These are phyloP conservation scores for Symmetrospora coprosmae DNA, from an alignment of 768 basidiomycete genomes.

Conservation along the genomic window DNA sequence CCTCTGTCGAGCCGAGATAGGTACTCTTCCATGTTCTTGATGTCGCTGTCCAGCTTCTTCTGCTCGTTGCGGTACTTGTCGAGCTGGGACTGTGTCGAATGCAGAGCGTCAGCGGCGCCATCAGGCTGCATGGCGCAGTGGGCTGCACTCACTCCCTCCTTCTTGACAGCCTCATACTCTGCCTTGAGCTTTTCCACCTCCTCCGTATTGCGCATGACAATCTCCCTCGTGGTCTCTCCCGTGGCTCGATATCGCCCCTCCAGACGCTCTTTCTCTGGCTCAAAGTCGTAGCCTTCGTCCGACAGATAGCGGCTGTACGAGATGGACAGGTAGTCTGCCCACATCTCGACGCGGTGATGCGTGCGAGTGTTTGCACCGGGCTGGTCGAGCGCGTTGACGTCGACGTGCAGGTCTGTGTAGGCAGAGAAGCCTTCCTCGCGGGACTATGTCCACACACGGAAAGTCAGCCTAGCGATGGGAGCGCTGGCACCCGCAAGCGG, in stretches of 20 bases:
- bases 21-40: constrained; percentile 51
- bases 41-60: constrained; percentile 50
- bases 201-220: constrained; percentile 33
- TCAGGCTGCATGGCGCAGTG: too few species aligned
- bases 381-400: constrained; percentile 57
- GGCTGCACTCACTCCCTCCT: background rate
- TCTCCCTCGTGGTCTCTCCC: constrained; percentile 18
- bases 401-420: constrained; percentile 35
- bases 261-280: constrained; percentile 20
- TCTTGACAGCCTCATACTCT: constrained; percentile 33
- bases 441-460: background rate
- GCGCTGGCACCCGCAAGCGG: background rate
- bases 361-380: constrained; percentile 38
- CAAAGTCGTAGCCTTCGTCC: constrained; percentile 52
- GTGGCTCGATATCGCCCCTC: constrained; percentile 23
- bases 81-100: constrained; percentile 6
- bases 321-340: constrained; percentile 26
- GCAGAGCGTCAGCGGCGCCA: too few species aligned
- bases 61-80: constrained; percentile 39
- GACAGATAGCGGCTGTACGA: constrained; percentile 62
- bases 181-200: constrained; percentile 42
- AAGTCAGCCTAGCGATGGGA: background rate
- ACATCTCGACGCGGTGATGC: constrained; percentile 27
- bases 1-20: constrained; percentile 46
- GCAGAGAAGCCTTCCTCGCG: constrained; percentile 17